These are phyloP conservation scores for Saraca asoca DNA, from an alignment of 331 rosid species.

Conservation along the genomic window DNA sequence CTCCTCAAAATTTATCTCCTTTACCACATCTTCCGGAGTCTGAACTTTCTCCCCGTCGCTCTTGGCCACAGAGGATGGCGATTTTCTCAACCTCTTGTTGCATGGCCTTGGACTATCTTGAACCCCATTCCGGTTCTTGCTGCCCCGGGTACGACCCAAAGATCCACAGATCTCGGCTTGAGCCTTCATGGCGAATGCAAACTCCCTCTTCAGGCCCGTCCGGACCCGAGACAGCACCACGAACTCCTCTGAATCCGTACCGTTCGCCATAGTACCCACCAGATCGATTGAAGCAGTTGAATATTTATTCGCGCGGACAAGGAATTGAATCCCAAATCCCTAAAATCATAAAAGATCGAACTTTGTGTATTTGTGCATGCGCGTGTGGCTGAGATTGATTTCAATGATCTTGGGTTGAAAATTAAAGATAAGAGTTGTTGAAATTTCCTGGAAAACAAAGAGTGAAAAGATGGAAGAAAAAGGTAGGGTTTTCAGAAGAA, in stretches of 20 bases:
- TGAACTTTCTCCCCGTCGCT: background rate
- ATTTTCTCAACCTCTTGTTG: constrained; percentile 51
- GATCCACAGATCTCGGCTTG: constrained; percentile 72
- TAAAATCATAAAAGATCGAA: constrained; percentile 11
- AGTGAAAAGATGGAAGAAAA: background rate
- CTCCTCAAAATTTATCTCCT: background rate
- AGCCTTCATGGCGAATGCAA: constrained; percentile 84
- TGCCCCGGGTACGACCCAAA: constrained; percentile 71
- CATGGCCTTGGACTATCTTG: constrained; percentile 22
- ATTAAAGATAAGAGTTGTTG: background rate
- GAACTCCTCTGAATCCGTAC: constrained; percentile 69
- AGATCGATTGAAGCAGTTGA: constrained; percentile 16
- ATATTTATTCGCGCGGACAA: background rate
- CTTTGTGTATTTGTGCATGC: background rate
- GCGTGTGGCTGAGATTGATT: background rate
- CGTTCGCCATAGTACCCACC: constrained; percentile 70
- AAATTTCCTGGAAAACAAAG: background rate
- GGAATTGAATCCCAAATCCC: background rate
- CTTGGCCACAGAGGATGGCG: constrained; percentile 7
- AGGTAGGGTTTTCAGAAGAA: constrained; percentile 38
- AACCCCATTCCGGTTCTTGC: constrained; percentile 44
- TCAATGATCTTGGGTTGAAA: background rate
- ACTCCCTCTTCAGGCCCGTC: constrained; percentile 81
- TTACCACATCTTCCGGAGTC: constrained; percentile 21
- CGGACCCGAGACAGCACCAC: constrained; percentile 65